Evolutionary conservation across 805 yeast species (phyloP).

Genomic region (Wickerhamiella musiphila): DNA sequence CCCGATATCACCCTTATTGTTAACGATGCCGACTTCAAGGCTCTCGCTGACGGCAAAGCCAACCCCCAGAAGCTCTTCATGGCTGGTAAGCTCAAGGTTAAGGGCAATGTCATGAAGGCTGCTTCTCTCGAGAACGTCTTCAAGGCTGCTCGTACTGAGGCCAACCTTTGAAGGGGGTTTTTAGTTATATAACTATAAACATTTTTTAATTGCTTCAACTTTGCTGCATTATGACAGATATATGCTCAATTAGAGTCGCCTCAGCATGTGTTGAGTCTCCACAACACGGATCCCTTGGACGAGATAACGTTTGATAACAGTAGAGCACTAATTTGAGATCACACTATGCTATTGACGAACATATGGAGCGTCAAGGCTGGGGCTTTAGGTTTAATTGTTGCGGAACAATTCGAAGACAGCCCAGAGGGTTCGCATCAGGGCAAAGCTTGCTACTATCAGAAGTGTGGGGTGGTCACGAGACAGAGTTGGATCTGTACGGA

Average conservation of each 20-base stretch:
- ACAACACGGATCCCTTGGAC: no score
- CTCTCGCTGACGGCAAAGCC: slow-evolving; percentile 59
- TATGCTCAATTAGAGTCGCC: not conserved
- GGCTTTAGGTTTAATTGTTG: no score
- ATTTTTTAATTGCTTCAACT: not conserved
- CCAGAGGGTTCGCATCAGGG: no score
- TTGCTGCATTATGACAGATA: not conserved
- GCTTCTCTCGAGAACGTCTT: slow-evolving; percentile 54
- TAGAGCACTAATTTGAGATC: no score
- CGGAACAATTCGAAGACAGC: no score
- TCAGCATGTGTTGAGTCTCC: not conserved
- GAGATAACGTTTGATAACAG: no score
- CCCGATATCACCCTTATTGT: slow-evolving; percentile 51
- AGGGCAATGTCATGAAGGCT: slow-evolving; percentile 86
- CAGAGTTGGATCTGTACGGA: no score
- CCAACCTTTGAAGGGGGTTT: slow-evolving; percentile 31
- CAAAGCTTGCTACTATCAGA: no score
- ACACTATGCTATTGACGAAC: no score
- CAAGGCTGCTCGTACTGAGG: slow-evolving; percentile 33
- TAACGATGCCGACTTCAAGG: slow-evolving; percentile 51
- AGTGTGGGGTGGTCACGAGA: no score
- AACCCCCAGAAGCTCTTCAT: slow-evolving; percentile 73
- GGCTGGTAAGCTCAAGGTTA: slow-evolving; percentile 70
- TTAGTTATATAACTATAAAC: no score
- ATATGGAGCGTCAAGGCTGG: no score